A percentile compares a stretch with the other conserved stretches of the same genome.
phyloP scores from a whole-genome alignment of 2,329 filamentous ascomycete species.

The Phialocephala subalpina region DNA sequence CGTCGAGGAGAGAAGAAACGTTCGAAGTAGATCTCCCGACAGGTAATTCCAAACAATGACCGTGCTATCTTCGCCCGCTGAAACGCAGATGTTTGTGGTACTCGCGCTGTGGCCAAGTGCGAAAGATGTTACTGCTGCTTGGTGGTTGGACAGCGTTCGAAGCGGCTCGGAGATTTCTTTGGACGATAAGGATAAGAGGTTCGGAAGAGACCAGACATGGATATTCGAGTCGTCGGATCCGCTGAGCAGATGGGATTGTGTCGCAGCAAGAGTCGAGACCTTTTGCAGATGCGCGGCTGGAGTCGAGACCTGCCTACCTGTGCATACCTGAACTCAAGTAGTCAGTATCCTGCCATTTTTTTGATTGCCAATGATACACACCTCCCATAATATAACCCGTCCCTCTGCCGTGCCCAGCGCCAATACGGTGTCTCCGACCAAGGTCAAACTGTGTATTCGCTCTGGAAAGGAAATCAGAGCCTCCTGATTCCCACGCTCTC shows the following conservation, averaged over 20 bases:
- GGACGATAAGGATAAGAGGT: conserved; percentile 69
- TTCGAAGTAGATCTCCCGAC: conserved; percentile 78
- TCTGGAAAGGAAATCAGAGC: conserved; percentile 88
- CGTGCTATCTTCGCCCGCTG: conserved; percentile 85
- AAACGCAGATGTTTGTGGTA: conserved; percentile 83
- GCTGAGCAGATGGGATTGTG: conserved; percentile 76
- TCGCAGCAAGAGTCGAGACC: conserved; percentile 78
- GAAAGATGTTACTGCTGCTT: conserved; percentile 74
- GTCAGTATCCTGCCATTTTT: conserved; percentile 28
- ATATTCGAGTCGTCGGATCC: conserved; percentile 88
- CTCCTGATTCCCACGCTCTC: conserved; percentile 86
- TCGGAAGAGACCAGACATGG: conserved; percentile 87
- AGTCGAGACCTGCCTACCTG: conserved; percentile 79
- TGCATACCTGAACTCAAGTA: conserved; percentile 69
- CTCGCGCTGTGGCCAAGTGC: conserved; percentile 71
- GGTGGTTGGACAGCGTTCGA: conserved; percentile 79
- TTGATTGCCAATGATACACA: conserved; percentile 50
- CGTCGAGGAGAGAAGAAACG: conserved; percentile 78
- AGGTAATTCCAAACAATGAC: conserved; percentile 94
- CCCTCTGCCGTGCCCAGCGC: conserved; percentile 86
- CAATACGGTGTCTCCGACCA: conserved; percentile 74
- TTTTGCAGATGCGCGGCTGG: conserved; percentile 81
- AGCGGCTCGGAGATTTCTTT: conserved; percentile 72
- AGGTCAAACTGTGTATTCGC: conserved; percentile 78
- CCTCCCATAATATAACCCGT: conserved; percentile 92